Evolutionary conservation across 129 eudicot species (phyloP).

Genomic region (Helianthus tuberosus): DNA sequence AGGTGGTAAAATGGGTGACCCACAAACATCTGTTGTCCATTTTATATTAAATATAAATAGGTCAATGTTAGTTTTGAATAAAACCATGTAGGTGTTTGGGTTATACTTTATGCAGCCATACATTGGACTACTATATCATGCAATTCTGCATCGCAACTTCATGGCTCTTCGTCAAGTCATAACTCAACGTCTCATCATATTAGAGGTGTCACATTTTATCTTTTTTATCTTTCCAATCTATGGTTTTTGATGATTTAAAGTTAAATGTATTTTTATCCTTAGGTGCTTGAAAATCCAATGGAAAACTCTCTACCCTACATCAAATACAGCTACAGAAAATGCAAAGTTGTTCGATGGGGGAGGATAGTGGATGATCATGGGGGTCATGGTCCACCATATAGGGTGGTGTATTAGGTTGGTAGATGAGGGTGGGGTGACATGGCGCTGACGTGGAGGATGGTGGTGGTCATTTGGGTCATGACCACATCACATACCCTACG

Average conservation of each 20-base stretch:
- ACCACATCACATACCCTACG: too few species aligned
- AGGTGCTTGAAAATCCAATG: constrained; percentile 83
- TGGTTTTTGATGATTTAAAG: neutral
- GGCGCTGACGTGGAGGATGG: too few species aligned
- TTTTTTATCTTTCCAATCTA: neutral
- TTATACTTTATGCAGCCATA: constrained; percentile 94
- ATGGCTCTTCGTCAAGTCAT: constrained; percentile 86
- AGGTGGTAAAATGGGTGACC: neutral
- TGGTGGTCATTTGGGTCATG: too few species aligned
- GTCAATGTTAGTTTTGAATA: too few species aligned
- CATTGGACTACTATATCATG: constrained; percentile 91
- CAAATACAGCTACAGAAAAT: constrained; percentile 77
- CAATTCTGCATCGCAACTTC: constrained; percentile 78
- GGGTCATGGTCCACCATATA: too few species aligned
- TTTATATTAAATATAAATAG: too few species aligned
- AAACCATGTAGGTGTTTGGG: constrained; percentile 73
- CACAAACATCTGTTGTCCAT: neutral
- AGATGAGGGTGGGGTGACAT: too few species aligned
- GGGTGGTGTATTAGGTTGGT: too few species aligned
- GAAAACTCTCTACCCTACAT: constrained; percentile 84
- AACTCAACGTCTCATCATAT: constrained; percentile 78
- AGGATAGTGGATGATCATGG: too few species aligned
- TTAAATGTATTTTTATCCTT: constrained; percentile 5
- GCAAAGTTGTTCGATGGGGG: constrained; percentile 72
- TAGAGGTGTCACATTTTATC: constrained; percentile 53